phyloP scores from a whole-genome alignment of 352 stramenopile genomes.

The Globisporangium carolinianum region DNA sequence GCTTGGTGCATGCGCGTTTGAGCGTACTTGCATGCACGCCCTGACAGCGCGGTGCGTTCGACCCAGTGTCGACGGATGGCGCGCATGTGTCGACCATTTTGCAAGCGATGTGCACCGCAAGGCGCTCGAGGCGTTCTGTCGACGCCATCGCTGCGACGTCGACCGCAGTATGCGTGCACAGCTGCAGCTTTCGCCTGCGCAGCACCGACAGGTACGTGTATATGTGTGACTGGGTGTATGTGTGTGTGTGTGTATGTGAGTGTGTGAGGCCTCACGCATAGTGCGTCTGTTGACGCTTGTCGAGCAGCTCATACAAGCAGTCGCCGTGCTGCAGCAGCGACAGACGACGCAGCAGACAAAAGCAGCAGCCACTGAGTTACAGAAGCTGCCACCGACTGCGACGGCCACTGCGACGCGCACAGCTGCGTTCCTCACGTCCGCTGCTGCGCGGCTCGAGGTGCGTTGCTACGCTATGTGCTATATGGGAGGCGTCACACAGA shows the following conservation, averaged over 20 bases:
- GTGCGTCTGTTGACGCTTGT: not conserved
- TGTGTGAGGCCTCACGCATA: not conserved
- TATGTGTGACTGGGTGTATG: not conserved
- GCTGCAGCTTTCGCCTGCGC: slow-evolving; percentile 26
- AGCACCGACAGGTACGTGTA: slow-evolving; percentile 20
- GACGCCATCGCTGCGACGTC: slow-evolving; percentile 43
- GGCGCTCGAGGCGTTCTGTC: slow-evolving; percentile 44
- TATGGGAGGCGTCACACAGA: too few species aligned
- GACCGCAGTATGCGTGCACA: slow-evolving; percentile 24
- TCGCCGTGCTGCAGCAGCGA: not conserved
- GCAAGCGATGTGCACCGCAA: slow-evolving; percentile 23
- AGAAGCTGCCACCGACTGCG: too few species aligned
- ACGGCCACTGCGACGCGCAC: slow-evolving; percentile 4
- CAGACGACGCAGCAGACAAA: too few species aligned
- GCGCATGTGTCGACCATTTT: slow-evolving; percentile 32
- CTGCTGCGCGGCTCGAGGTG: slow-evolving; percentile 26
- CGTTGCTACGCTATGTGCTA: too few species aligned
- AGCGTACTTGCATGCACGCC: not conserved
- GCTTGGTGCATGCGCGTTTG: not conserved
- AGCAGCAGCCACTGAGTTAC: too few species aligned
- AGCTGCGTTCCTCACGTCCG: slow-evolving; percentile 40
- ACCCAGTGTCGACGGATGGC: not conserved
- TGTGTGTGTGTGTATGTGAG: not conserved
- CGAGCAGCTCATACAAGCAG: not conserved
- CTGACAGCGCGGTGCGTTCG: not conserved